A percentile compares a stretch with the other conserved stretches of the same genome.
Conservation (phyloP, 2,329 filamentous ascomycete species). For the Zarea fungicola region DNA sequence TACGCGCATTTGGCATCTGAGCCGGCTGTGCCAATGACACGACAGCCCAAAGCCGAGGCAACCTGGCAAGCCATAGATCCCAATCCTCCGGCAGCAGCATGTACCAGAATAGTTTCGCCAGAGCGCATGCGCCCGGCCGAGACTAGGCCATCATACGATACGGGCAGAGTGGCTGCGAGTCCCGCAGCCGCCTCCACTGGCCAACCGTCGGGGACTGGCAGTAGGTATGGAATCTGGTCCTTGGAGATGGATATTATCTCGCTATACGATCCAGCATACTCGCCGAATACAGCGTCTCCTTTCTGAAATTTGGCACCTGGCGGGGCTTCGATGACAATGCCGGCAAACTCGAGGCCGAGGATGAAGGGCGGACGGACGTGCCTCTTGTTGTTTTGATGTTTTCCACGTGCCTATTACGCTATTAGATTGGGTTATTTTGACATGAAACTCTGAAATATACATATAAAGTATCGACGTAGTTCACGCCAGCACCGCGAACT, state of each 20-base stretch:
- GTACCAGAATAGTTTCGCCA: slow-evolving; percentile 48
- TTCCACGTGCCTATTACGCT: slow-evolving; percentile 40
- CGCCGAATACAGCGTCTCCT: slow-evolving; percentile 51
- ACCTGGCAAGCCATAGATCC: slow-evolving; percentile 53
- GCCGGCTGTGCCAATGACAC: slow-evolving; percentile 49
- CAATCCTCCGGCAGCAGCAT: slow-evolving; percentile 50
- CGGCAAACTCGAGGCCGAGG: slow-evolving; percentile 56
- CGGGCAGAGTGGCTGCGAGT: slow-evolving; percentile 46
- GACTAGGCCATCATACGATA: slow-evolving; percentile 47
- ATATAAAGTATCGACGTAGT: slow-evolving; percentile 58
- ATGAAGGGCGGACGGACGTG: slow-evolving; percentile 53
- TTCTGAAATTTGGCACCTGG: slow-evolving; percentile 29
- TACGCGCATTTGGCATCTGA: slow-evolving; percentile 39
- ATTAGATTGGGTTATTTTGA: neutral
- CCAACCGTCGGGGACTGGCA: slow-evolving; percentile 40
- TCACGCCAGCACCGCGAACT: slow-evolving; percentile 51
- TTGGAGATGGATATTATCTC: slow-evolving; percentile 42
- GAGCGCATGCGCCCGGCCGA: slow-evolving; percentile 33
- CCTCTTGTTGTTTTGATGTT: slow-evolving; percentile 56
- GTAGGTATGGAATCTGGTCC: slow-evolving; percentile 25
- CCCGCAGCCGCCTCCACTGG: slow-evolving; percentile 45
- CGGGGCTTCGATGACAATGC: slow-evolving; percentile 40
- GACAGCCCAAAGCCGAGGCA: slow-evolving; percentile 46
- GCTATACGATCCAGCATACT: slow-evolving; percentile 45
- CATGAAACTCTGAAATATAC: slow-evolving; percentile 18